These are phyloP conservation scores for Botrytis squamosa DNA, from an alignment of 2,329 filamentous ascomycete species.

Conservation along the genomic window DNA sequence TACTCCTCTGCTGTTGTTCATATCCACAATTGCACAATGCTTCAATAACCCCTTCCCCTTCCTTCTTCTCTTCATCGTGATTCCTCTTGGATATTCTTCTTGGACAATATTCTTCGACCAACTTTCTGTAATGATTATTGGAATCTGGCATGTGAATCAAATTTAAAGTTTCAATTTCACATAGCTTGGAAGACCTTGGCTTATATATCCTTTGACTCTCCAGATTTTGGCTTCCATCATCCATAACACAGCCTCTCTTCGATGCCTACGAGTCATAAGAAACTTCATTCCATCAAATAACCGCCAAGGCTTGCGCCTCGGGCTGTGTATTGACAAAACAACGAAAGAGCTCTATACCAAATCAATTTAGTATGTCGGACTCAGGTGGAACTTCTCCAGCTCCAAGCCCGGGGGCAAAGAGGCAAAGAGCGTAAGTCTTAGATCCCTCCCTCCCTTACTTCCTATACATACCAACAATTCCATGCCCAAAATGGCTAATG, in stretches of 20 bases:
- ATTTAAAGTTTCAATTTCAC: conserved; percentile 1
- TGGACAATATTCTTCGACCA: neutral
- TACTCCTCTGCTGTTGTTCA: conserved; percentile 3
- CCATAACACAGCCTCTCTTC: conserved; percentile 28
- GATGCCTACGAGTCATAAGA: conserved; percentile 30
- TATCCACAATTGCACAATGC: neutral
- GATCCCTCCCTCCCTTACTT: conserved; percentile 8
- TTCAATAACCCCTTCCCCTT: neutral
- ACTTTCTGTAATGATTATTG: neutral
- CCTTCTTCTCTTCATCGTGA: neutral
- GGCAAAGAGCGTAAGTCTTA: conserved; percentile 40
- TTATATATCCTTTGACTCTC: conserved; percentile 30
- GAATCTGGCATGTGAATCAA: neutral
- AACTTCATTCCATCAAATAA: conserved; percentile 25
- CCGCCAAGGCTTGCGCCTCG: conserved; percentile 34
- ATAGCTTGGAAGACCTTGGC: conserved; percentile 23
- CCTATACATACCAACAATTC: conserved; percentile 29
- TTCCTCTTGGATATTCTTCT: conserved; percentile 3
- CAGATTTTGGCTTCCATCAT: conserved; percentile 8
- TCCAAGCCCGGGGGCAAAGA: conserved; percentile 33
- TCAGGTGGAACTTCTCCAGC: conserved; percentile 28
- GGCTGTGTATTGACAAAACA: conserved; percentile 33
- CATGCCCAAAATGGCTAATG: conserved; percentile 14
- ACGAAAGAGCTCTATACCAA: conserved; percentile 22
- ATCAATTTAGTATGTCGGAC: conserved; percentile 30